Conservation (phyloP, 768 basidiomycete species). For the Lentinula boryana region DNA sequence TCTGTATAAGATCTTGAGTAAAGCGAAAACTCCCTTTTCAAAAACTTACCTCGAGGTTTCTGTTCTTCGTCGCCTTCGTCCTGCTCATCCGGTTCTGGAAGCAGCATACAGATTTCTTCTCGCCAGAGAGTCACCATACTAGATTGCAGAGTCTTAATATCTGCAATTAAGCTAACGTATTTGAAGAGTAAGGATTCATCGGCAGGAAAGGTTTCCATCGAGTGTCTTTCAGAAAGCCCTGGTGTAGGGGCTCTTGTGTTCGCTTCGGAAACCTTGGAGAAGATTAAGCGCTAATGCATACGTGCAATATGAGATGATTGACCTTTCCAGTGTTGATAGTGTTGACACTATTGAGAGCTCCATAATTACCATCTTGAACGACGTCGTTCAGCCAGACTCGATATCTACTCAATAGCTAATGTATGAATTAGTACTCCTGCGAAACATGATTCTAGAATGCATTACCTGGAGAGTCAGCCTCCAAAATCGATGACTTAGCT, state of each 20-base stretch:
- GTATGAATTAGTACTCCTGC: constrained; percentile 1
- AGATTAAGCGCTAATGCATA: not conserved
- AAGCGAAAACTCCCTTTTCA: not conserved
- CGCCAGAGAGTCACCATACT: constrained; percentile 59
- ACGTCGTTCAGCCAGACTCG: constrained; percentile 66
- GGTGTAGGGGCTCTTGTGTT: constrained; percentile 45
- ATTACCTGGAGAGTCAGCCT: constrained; percentile 81
- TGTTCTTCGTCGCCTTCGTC: constrained; percentile 25
- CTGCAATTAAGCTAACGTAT: constrained; percentile 60
- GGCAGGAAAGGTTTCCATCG: constrained; percentile 47
- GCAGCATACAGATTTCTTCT: constrained; percentile 56
- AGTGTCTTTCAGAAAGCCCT: constrained; percentile 38
- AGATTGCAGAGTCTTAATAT: constrained; percentile 53
- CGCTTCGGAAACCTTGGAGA: constrained; percentile 11
- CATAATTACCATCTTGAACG: constrained; percentile 31
- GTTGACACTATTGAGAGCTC: constrained; percentile 5
- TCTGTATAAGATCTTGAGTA: constrained; percentile 27
- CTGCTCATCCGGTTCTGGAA: constrained; percentile 37
- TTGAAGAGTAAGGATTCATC: constrained; percentile 66
- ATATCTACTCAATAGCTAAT: constrained; percentile 76
- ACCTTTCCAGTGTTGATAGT: constrained; percentile 27
- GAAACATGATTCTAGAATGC: not conserved
- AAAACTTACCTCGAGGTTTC: constrained; percentile 44
- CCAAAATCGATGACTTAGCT: constrained; percentile 86
- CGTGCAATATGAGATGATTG: constrained; percentile 7